Conservation (phyloP, 306 rosid genomes). For the Pterocarpus macrocarpus region DNA sequence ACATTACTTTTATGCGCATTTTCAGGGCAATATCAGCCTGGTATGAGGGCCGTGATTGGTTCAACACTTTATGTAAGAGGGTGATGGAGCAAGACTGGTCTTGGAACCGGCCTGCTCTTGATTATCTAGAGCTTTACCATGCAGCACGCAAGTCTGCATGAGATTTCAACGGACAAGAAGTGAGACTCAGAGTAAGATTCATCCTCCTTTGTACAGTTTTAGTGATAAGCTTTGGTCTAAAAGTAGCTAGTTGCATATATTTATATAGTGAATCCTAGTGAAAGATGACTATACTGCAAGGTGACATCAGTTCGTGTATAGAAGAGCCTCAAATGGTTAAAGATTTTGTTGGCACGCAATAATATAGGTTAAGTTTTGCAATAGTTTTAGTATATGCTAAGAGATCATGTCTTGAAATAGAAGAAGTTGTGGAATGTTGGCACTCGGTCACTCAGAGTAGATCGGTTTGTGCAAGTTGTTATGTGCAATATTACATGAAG, state of each 20-base stretch:
- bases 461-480: conserved; percentile 7
- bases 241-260: conserved; percentile 36
- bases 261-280: conserved; percentile 39
- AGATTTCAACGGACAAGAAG: conserved; percentile 38
- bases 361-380: conserved; percentile 48
- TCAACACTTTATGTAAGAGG: conserved; percentile 77
- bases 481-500: background rate
- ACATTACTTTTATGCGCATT: conserved; percentile 34
- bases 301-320: conserved; percentile 38
- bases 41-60: conserved; percentile 86
- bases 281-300: conserved; percentile 25
- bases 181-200: conserved; percentile 28
- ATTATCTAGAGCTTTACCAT: conserved; percentile 93
- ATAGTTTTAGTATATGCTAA: conserved; percentile 6
- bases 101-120: conserved; percentile 98
- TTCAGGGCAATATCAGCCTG: conserved; percentile 91
- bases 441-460: conserved; percentile 10
- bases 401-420: conserved; percentile 25
- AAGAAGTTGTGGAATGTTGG: conserved; percentile 21
- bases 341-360: conserved; percentile 51
- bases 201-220: conserved; percentile 61
- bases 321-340: conserved; percentile 38
- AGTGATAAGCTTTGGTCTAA: conserved; percentile 35
- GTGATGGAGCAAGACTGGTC: conserved; percentile 99
- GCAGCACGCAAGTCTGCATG: conserved; percentile 71